Evolutionary conservation across 2,329 filamentous ascomycete genomes (phyloP).

Genomic region (Fusarium ambrosium): DNA sequence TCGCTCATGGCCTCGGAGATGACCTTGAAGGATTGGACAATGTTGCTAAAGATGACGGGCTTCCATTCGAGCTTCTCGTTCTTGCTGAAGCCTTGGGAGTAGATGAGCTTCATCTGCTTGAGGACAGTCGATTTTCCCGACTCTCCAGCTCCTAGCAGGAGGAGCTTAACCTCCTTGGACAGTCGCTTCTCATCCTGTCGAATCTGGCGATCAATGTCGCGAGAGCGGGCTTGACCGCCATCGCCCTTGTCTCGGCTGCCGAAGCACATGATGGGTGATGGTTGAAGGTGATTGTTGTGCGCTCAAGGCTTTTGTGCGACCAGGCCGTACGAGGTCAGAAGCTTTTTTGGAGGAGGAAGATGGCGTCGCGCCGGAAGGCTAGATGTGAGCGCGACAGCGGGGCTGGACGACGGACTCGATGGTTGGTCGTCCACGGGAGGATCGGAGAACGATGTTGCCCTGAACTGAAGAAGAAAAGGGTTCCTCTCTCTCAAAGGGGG

Average conservation of each 20-base stretch:
- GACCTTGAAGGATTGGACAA: constrained; percentile 91
- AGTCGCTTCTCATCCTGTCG: constrained; percentile 89
- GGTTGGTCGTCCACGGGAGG: constrained; percentile 12
- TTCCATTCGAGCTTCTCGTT: constrained; percentile 94
- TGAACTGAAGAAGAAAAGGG: background rate
- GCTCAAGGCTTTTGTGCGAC: constrained; percentile 2
- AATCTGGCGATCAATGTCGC: constrained; percentile 88
- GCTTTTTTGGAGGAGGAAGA: constrained; percentile 3
- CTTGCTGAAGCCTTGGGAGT: constrained; percentile 90
- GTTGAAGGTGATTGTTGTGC: constrained; percentile 10
- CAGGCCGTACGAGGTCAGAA: constrained; percentile 6
- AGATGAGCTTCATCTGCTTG: constrained; percentile 99
- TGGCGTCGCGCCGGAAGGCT: background rate
- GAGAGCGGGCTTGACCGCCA: constrained; percentile 67
- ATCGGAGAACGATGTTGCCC: constrained; percentile 6
- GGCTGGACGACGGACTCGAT: background rate
- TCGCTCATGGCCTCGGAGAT: constrained; percentile 93
- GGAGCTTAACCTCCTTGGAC: constrained; percentile 90
- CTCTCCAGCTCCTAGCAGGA: constrained; percentile 95
- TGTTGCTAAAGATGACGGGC: constrained; percentile 94
- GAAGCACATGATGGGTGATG: constrained; percentile 70
- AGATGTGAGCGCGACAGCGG: constrained; percentile 1
- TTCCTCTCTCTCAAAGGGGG: background rate
- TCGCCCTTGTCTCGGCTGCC: constrained; percentile 66
- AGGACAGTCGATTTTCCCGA: constrained; percentile 91